These are phyloP conservation scores for Maudiozyma humilis DNA, from an alignment of 1,139 yeast species.

Conservation along the genomic window DNA sequence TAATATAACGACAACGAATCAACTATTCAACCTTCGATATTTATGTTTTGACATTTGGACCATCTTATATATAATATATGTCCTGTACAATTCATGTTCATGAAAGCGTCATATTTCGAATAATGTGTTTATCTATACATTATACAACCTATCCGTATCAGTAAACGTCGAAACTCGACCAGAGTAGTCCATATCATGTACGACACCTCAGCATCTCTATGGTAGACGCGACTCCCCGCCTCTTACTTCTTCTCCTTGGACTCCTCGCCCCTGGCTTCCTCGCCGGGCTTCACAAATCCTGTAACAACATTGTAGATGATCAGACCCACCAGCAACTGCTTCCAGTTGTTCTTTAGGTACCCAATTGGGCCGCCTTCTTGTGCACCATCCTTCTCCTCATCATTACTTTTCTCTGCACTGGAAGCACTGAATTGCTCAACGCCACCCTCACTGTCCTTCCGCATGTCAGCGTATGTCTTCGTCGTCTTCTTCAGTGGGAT, in stretches of 20 bases:
- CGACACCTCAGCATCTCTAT: no score
- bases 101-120: no score
- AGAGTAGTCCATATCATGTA: no score
- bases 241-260: not conserved
- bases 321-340: constrained; percentile 22
- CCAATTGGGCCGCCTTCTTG: constrained; percentile 13
- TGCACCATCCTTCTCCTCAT: constrained; percentile 13
- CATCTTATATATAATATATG: no score
- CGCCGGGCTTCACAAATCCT: constrained; percentile 1
- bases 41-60: no score
- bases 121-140: no score
- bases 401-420: constrained; percentile 5
- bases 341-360: constrained; percentile 30
- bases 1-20: no score
- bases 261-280: constrained; percentile 2
- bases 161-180: no score
- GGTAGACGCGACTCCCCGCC: not conserved
- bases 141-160: no score
- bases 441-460: constrained; percentile 11
- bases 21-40: no score
- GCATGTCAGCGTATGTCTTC: constrained; percentile 28
- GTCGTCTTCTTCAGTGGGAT: constrained; percentile 24
- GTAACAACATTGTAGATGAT: constrained; percentile 18
- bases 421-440: constrained; percentile 12
- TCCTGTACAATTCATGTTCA: no score